Base-by-base conservation (phyloP, 2,329 filamentous ascomycete species). In the Diplodia intermedia region DNA sequence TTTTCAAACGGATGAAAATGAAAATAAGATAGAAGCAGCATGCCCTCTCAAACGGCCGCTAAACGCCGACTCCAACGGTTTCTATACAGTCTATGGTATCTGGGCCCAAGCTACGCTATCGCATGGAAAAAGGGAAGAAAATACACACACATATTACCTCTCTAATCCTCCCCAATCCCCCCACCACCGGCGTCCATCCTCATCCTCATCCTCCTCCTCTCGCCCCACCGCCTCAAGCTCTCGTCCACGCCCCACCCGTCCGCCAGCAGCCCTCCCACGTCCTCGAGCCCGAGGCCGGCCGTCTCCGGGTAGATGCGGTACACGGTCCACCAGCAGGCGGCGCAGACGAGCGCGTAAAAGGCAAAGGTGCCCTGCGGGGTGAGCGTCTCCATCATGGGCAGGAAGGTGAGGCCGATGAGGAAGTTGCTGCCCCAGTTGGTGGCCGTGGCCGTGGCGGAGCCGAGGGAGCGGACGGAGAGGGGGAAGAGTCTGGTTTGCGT, bases 351-450 rank as follows among this genome's bases (percentile, higher is more conserved):
- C 0, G 90, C 90, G 79, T 97, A 98, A n/a, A 91, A 78, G 0
- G 87, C 85, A 82, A 98, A 97, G 0, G 93, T 96, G 82, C 88
- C 90, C 7, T 85, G 83, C 0, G 93, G 90, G 6, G 87, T 90
- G 71, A 97, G 75, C 11, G 83, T 79, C 69, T 94, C 88, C 90
- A 97, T 93, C 83, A 97, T 86, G 0, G 93, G 93, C 73, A 98
- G 77, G 74, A 98, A 98, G 0, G 92, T 95, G 69, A 97, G 81
- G 0, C 93, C 94, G 1, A 97, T 85, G 20, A 95, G 78, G 69
- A 96, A 95, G 77, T 98, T 98, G 29, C 90, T 89, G 4, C 86
- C 86, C 94, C 94, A 98, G 75, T 91, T 97, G 7, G 92, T 96
- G 5, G 89, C 90, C 8, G 94, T 94, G 1, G 90, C 86, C 5